These are phyloP conservation scores for Neurospora tetrasperma DNA, from an alignment of 495 filamentous ascomycete genomes.

Conservation along the genomic window DNA sequence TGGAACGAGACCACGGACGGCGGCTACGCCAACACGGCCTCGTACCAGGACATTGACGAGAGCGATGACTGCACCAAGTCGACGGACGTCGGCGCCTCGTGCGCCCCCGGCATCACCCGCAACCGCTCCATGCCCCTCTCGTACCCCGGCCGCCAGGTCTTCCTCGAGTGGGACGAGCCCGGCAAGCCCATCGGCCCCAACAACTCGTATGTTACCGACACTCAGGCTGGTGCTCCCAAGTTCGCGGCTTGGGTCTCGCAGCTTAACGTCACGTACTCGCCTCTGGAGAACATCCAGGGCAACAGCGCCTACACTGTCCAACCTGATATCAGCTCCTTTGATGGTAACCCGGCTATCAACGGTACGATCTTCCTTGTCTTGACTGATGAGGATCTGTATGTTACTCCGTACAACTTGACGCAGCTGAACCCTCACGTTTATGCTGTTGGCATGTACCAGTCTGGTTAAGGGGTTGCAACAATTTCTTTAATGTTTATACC, in stretches of 20 bases:
- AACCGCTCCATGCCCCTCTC: constrained; percentile 60
- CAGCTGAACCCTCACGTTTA: constrained; percentile 68
- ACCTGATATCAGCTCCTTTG: constrained; percentile 51
- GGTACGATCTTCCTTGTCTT: constrained; percentile 72
- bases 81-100: constrained; percentile 42
- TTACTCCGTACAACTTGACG: constrained; percentile 69
- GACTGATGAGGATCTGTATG: constrained; percentile 54
- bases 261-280: constrained; percentile 75
- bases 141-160: constrained; percentile 63
- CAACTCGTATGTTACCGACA: constrained; percentile 63
- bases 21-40: constrained; percentile 32
- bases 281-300: constrained; percentile 43
- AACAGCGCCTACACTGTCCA: constrained; percentile 59
- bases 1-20: constrained; percentile 45
- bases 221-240: constrained; percentile 43
- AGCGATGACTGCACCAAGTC: constrained; percentile 42
- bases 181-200: constrained; percentile 69
- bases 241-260: constrained; percentile 77
- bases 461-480: constrained; percentile 44
- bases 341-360: constrained; percentile 60
- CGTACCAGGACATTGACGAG: constrained; percentile 24
- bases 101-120: constrained; percentile 52
- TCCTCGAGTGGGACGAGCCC: constrained; percentile 61
- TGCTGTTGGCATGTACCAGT: constrained; percentile 67
- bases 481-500: not conserved